Percentiles rank a stretch among this genome's conserved stretches.
These are phyloP conservation scores for Hypoxylon fuscum DNA, from an alignment of 495 filamentous ascomycete genomes.

Conservation along the genomic window DNA sequence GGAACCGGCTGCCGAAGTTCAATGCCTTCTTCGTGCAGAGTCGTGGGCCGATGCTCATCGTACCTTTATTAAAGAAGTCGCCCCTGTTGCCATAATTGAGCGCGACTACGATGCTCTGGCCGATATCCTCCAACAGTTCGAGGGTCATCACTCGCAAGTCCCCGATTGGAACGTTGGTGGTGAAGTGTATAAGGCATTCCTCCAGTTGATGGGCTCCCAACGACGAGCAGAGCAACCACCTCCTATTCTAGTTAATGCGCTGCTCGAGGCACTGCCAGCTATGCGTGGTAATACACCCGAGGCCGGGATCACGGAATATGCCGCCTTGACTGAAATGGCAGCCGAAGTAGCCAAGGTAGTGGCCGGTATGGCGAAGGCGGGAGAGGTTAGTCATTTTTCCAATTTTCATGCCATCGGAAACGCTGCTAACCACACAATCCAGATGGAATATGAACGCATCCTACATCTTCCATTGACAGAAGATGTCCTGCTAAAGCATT, in stretches of 20 bases:
- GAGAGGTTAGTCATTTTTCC: conserved; percentile 59
- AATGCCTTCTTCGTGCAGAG: conserved; percentile 77
- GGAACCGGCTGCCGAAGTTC: conserved; percentile 71
- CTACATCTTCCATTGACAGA: conserved; percentile 76
- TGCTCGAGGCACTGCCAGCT: conserved; percentile 70
- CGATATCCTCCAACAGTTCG: conserved; percentile 73
- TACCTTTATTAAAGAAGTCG: conserved; percentile 80
- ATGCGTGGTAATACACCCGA: conserved; percentile 65
- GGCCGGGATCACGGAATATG: conserved; percentile 59
- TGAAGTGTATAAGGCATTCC: conserved; percentile 82
- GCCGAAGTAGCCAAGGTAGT: conserved; percentile 74
- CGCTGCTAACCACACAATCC: conserved; percentile 25
- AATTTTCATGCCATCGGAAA: not conserved
- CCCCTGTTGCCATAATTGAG: conserved; percentile 79
- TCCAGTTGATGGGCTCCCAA: conserved; percentile 63
- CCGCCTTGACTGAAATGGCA: conserved; percentile 81
- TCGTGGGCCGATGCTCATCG: conserved; percentile 83
- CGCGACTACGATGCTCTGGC: conserved; percentile 73
- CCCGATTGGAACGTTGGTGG: conserved; percentile 78
- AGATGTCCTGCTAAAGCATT: conserved; percentile 73
- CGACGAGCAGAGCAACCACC: conserved; percentile 44
- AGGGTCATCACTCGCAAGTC: conserved; percentile 55
- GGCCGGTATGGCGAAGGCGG: conserved; percentile 61
- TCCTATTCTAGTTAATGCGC: conserved; percentile 60
- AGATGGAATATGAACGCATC: conserved; percentile 59